Percentiles rank a stretch among this genome's conserved stretches.
phyloP scores from a whole-genome alignment of 2,329 filamentous ascomycete species.

The Calonectria henricotiae region DNA sequence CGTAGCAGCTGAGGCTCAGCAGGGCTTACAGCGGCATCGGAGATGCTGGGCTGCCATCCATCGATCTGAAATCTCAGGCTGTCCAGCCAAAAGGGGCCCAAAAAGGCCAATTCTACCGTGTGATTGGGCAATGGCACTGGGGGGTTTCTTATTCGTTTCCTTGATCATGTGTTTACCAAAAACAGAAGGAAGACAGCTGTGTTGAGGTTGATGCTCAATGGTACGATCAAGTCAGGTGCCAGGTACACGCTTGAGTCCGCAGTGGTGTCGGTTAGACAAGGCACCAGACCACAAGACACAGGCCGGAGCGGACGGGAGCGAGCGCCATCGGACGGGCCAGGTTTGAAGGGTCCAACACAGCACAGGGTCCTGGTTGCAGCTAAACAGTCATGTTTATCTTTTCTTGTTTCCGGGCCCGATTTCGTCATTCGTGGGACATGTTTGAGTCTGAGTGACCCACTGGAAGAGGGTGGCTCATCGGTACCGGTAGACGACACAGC shows the following conservation, averaged over 20 bases:
- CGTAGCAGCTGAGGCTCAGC: slow-evolving; percentile 9
- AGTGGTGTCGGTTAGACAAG: slow-evolving; percentile 27
- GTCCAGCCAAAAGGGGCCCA: background rate
- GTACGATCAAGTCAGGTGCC: slow-evolving; percentile 44
- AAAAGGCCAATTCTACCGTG: slow-evolving; percentile 9
- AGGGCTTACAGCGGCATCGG: slow-evolving; percentile 11
- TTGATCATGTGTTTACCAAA: slow-evolving; percentile 7
- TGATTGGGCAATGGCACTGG: slow-evolving; percentile 32
- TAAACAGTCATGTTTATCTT: slow-evolving; percentile 11
- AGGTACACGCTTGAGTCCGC: slow-evolving; percentile 34
- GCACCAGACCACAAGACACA: slow-evolving; percentile 27
- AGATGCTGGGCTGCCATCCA: background rate
- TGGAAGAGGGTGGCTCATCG: slow-evolving; percentile 21
- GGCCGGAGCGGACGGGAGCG: slow-evolving; percentile 30
- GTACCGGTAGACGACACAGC: slow-evolving; percentile 6
- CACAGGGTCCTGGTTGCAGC: slow-evolving; percentile 9
- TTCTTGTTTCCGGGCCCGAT: slow-evolving; percentile 4
- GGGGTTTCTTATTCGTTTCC: background rate
- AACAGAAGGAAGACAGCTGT: background rate
- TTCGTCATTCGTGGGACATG: slow-evolving; percentile 20
- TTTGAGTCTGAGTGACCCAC: slow-evolving; percentile 4
- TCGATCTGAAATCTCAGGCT: slow-evolving; percentile 17
- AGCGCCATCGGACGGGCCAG: slow-evolving; percentile 34
- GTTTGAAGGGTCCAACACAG: slow-evolving; percentile 19
- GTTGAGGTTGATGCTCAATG: slow-evolving; percentile 28